Evolutionary conservation across 208 protist species (phyloP), one percentile per base, ranked within the genome.

Genomic region (Acanthamoeba triangularis): DNA sequence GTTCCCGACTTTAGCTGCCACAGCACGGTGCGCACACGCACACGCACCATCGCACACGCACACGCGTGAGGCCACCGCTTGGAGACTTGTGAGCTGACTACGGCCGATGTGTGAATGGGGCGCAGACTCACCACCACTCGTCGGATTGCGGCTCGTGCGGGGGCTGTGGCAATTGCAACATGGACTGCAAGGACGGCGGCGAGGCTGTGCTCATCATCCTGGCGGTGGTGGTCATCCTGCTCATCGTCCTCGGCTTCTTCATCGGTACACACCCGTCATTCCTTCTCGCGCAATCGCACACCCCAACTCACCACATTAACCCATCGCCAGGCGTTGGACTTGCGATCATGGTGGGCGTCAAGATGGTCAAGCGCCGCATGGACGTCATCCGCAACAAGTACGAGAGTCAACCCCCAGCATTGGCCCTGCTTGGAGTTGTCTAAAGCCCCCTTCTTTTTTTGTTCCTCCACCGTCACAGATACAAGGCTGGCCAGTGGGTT

Each of bases 311-410:
- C 25, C 30, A 10, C 37, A 78, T 1, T n/a, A 10, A 11, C 1
- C 2, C 18, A 47, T 3, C 11, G 16, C 25, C 76, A 85, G 76
- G 41, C 10, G 59, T 85, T 35, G 76, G 44, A 11, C 41, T 85
- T 10, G 41, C 76, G 76, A 85, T 85, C 76, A 85, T 85, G 76
- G 18, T 85, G 76, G 76, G 76, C 41, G 54, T 85, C n/a, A 49
- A 56, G 76, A 85, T 85, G 35, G 76, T 85, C 28, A 85, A 85
- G 76, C 76, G 76, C 23, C 76, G 76, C 14, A 25, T 85, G 76
- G 76, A 85, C 35, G 44, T 85, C 23, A 49, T 85, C 14, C 76
- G 13, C 44, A 85, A 85, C 76, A 85, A 85, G 47, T 54, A 54
- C n/a, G n/a, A n/a, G n/a, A n/a, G n/a, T n/a, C n/a, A n/a, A n/a